Evolutionary conservation across 305 asterid genomes (phyloP).

Genomic region (Fraxinus sp.): DNA sequence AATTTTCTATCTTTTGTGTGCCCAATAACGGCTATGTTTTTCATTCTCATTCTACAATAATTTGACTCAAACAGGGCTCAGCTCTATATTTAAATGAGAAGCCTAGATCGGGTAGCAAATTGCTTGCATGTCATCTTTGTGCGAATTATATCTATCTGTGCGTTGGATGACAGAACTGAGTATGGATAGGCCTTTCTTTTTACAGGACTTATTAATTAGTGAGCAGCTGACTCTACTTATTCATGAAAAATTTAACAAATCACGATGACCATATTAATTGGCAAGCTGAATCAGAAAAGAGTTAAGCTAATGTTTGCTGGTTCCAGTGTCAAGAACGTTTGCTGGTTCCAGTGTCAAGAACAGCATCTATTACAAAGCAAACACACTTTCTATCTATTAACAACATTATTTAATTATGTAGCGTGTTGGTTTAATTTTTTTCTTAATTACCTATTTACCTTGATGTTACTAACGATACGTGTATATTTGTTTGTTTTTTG

Average conservation of each 20-base stretch:
- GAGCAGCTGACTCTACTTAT: background rate
- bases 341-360: background rate
- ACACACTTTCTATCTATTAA: background rate
- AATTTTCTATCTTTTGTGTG: too few species aligned
- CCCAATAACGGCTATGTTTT: too few species aligned
- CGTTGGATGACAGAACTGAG: background rate
- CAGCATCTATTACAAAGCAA: background rate
- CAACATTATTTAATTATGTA: background rate
- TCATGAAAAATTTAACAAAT: background rate
- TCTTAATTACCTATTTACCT: background rate
- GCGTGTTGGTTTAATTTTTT: background rate
- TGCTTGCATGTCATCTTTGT: background rate
- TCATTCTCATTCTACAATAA: too few species aligned
- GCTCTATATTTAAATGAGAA: background rate
- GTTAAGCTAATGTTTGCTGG: background rate
- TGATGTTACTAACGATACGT: background rate
- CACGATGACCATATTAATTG: background rate
- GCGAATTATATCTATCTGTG: background rate
- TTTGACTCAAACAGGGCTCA: too few species aligned
- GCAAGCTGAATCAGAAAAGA: background rate
- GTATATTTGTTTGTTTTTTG: background rate
- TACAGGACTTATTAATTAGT: background rate
- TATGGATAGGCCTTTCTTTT: background rate
- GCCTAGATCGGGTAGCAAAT: background rate
- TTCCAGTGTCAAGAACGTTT: background rate